phyloP scores from a whole-genome alignment of 805 yeast species.

The Isabelozyma pseudorhagii region DNA sequence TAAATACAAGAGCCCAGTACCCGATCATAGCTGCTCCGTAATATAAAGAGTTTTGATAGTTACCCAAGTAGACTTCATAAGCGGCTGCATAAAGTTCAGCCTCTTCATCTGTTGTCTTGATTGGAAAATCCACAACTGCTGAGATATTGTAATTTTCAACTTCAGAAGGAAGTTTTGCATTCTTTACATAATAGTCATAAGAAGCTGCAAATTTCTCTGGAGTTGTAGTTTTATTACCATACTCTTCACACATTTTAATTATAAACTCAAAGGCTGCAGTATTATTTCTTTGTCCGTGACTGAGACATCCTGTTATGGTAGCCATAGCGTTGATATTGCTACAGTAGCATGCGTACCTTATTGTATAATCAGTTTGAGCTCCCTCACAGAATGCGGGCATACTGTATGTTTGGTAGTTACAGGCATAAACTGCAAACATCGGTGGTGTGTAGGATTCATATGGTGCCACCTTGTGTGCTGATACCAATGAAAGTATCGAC shows the following conservation, averaged over 20 bases:
- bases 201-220: background rate
- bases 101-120: constrained; percentile 14
- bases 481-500: background rate
- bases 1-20: constrained; percentile 3
- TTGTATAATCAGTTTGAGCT: constrained; percentile 10
- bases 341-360: constrained; percentile 19
- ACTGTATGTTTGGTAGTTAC: constrained; percentile 4
- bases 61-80: constrained; percentile 16
- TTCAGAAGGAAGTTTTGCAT: constrained; percentile 14
- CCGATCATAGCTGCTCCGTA: constrained; percentile 14
- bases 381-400: constrained; percentile 7
- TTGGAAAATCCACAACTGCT: constrained; percentile 19
- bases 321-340: constrained; percentile 30
- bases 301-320: constrained; percentile 14
- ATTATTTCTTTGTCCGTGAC: background rate
- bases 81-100: constrained; percentile 8
- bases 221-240: background rate
- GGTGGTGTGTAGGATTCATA: background rate
- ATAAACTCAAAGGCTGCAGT: background rate
- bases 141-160: constrained; percentile 20
- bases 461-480: background rate
- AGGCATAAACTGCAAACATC: background rate
- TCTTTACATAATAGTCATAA: constrained; percentile 6
- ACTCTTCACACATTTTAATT: background rate
- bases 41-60: constrained; percentile 20